phyloP scores from a whole-genome alignment of 306 rosid species.

The Acmispon strigosus region DNA sequence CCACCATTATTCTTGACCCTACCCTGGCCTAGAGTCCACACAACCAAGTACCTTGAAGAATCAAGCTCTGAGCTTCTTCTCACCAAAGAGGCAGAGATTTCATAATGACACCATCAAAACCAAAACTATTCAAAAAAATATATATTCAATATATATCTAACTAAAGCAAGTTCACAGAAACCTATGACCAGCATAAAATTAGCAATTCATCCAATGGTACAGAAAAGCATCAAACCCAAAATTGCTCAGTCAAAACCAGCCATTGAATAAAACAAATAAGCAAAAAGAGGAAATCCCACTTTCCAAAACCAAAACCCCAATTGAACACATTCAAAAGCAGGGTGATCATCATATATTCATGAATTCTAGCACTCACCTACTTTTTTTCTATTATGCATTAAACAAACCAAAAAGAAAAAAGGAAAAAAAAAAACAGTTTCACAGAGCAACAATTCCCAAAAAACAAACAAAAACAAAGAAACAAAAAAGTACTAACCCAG shows the following conservation, averaged over 20 bases:
- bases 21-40: constrained; percentile 6
- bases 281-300: background rate
- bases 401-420: background rate
- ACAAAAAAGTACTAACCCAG: constrained; percentile 31
- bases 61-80: background rate
- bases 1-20: constrained; percentile 14
- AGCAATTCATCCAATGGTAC: background rate
- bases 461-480: background rate
- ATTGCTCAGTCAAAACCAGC: background rate
- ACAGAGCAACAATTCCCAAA: background rate
- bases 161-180: constrained; percentile 20
- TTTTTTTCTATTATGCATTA: background rate
- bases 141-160: background rate
- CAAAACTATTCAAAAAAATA: background rate
- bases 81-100: constrained; percentile 7
- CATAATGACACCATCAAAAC: background rate
- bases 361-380: constrained; percentile 10
- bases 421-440: too few species aligned
- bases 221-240: constrained; percentile 8
- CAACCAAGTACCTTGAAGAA: background rate
- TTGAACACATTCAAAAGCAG: background rate
- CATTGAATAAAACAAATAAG: background rate
- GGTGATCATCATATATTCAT: background rate
- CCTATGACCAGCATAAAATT: background rate
- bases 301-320: constrained; percentile 2